Percentiles rank a stretch among this genome's conserved stretches.
Conservation (phyloP, 1,139 yeast species). For the Pichia sp. region DNA sequence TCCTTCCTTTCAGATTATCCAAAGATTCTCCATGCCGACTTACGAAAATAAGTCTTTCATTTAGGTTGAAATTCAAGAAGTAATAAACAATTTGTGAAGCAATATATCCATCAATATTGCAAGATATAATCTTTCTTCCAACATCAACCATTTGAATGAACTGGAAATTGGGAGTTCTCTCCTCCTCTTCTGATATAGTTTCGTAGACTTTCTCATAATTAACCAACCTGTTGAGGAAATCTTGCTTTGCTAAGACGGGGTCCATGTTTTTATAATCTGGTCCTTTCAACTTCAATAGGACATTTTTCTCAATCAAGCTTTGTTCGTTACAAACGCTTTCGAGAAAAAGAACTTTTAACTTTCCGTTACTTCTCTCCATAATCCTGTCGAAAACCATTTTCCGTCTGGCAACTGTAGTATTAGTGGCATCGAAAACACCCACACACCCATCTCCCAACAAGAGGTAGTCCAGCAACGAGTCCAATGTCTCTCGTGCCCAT, state of each 20-base stretch:
- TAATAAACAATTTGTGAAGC: conserved; percentile 93
- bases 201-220: conserved; percentile 90
- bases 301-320: conserved; percentile 74
- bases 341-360: conserved; percentile 73
- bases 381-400: conserved; percentile 64
- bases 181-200: conserved; percentile 78
- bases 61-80: conserved; percentile 80
- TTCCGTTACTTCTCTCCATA: conserved; percentile 64
- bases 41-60: conserved; percentile 92
- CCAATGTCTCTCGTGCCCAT: conserved; percentile 96
- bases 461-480: conserved; percentile 75
- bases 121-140: conserved; percentile 88
- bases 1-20: conserved; percentile 77
- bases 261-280: conserved; percentile 91
- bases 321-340: conserved; percentile 87
- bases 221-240: conserved; percentile 73
- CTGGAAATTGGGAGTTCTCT: conserved; percentile 58
- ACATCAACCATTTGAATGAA: conserved; percentile 95
- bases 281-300: conserved; percentile 79
- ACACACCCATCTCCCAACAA: conserved; percentile 81
- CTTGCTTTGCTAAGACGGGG: conserved; percentile 70
- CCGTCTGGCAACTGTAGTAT: conserved; percentile 76
- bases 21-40: conserved; percentile 91
- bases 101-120: conserved; percentile 84
- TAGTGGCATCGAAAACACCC: conserved; percentile 94